Percentiles rank a stretch among this genome's conserved stretches.
phyloP scores from a whole-genome alignment of 148 eudicot species.

The Fagopyrum homotropicum region DNA sequence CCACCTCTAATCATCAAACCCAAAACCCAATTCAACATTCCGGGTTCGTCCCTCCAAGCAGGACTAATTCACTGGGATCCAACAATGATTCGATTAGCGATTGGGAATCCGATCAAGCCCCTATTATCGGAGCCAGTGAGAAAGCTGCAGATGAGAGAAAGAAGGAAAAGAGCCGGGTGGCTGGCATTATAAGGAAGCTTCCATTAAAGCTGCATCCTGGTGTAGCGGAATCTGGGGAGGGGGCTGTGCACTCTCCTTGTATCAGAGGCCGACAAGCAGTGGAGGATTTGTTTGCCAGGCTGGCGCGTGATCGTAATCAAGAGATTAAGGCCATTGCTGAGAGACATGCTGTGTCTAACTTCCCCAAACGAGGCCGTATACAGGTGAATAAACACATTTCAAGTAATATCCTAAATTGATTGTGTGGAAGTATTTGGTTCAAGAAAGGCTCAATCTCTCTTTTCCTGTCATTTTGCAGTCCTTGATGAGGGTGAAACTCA shows the following conservation, averaged over 20 bases:
- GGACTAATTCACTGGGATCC: background rate
- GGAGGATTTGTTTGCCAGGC: constrained; percentile 33
- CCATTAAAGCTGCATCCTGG: background rate
- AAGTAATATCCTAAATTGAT: background rate
- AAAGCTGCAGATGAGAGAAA: constrained; percentile 19
- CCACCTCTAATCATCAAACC: background rate
- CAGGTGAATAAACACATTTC: constrained; percentile 35
- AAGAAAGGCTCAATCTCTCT: background rate
- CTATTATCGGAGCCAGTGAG: background rate
- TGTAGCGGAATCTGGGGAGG: constrained; percentile 10
- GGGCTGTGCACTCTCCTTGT: constrained; percentile 31
- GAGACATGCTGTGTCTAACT: constrained; percentile 44
- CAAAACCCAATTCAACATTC: background rate
- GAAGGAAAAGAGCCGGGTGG: constrained; percentile 50
- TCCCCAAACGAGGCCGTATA: constrained; percentile 68
- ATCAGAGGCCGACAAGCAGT: constrained; percentile 74
- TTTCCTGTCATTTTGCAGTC: constrained; percentile 27
- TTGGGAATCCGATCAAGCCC: constrained; percentile 23
- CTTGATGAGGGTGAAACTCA: constrained; percentile 36
- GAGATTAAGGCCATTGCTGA: constrained; percentile 44
- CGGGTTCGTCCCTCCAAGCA: background rate
- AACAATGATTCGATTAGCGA: constrained; percentile 24
- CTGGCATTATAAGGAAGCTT: constrained; percentile 51
- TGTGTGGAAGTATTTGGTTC: background rate
- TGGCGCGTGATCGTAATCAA: constrained; percentile 44